Evolutionary conservation across 768 basidiomycete genomes (phyloP).

Genomic region (Serendipita indica): DNA sequence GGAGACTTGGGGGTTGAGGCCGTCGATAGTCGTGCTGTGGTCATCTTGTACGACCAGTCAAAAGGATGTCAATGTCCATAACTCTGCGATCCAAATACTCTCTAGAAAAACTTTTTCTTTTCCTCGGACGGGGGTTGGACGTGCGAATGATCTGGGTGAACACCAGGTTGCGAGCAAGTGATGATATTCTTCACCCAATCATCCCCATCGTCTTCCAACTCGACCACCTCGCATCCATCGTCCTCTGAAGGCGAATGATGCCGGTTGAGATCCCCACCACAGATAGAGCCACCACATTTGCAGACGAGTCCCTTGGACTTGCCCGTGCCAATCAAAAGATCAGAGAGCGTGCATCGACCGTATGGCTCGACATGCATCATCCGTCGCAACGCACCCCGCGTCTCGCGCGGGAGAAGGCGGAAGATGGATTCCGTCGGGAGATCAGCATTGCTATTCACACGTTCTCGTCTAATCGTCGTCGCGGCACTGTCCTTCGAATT

Average conservation of each 20-base stretch:
- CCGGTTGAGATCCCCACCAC: constrained; percentile 28
- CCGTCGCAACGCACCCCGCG: constrained; percentile 72
- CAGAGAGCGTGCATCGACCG: constrained; percentile 81
- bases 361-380: constrained; percentile 89
- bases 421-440: constrained; percentile 86
- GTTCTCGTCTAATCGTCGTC: constrained; percentile 24
- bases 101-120: constrained; percentile 60
- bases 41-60: neutral
- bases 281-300: constrained; percentile 41
- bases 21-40: too few species aligned
- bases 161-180: constrained; percentile 43
- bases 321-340: constrained; percentile 69
- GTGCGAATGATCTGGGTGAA: constrained; percentile 44
- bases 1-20: too few species aligned
- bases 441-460: constrained; percentile 26
- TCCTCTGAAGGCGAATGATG: constrained; percentile 34
- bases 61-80: neutral
- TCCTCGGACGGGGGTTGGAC: constrained; percentile 62
- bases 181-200: constrained; percentile 70
- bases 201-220: constrained; percentile 69
- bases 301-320: constrained; percentile 67
- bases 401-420: constrained; percentile 85
- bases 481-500: constrained; percentile 3
- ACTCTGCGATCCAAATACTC: neutral
- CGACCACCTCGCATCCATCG: constrained; percentile 43